phyloP scores from a whole-genome alignment of 805 yeast species.

The Cyberlindnera maritima region DNA sequence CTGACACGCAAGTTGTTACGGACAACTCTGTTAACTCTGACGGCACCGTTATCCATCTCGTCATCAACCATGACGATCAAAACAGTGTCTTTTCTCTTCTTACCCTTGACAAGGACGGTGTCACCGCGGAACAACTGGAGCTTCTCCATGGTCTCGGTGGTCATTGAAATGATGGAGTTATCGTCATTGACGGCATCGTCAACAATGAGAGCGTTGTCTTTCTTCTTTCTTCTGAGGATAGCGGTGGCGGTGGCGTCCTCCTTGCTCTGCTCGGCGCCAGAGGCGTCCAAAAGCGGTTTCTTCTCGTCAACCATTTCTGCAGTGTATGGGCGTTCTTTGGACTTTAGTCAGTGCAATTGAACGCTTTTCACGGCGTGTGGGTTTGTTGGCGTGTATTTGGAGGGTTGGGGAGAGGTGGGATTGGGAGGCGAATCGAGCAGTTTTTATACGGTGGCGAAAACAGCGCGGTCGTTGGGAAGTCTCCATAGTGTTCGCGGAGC shows the following conservation, averaged over 20 bases:
- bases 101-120: constrained; percentile 95
- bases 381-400: neutral
- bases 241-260: constrained; percentile 93
- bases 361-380: neutral
- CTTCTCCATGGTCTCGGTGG: constrained; percentile 92
- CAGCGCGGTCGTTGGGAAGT: neutral
- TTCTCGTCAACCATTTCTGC: constrained; percentile 31
- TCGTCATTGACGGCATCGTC: constrained; percentile 98
- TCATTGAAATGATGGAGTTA: constrained; percentile 93
- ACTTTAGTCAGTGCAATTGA: neutral
- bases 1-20: constrained; percentile 93
- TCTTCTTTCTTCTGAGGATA: constrained; percentile 94
- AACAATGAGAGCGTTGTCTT: constrained; percentile 86
- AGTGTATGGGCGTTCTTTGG: neutral
- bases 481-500: neutral
- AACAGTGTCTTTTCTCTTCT: constrained; percentile 96
- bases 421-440: constrained; percentile 7
- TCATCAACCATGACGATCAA: constrained; percentile 94
- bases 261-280: constrained; percentile 56
- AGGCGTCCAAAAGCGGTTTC: constrained; percentile 55
- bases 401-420: neutral
- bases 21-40: constrained; percentile 91
- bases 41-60: constrained; percentile 93
- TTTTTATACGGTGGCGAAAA: constrained; percentile 14
- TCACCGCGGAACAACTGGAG: constrained; percentile 96